Evolutionary conservation across 495 filamentous ascomycete genomes (phyloP).

Genomic region (Penicillium maclennaniae): DNA sequence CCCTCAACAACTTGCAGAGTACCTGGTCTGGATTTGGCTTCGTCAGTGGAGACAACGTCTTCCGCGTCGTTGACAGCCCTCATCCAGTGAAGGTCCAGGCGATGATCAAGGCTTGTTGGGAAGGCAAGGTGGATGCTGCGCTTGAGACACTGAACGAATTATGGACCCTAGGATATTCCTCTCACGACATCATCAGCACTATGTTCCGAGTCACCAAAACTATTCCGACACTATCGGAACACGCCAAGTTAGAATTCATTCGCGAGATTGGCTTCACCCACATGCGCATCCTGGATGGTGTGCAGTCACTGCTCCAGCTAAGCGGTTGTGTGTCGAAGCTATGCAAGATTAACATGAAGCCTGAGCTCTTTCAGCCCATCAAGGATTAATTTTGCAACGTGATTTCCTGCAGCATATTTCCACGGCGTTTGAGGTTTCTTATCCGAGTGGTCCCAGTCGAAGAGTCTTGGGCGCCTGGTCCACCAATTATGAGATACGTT

Average conservation of each 20-base stretch:
- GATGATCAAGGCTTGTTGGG: constrained; percentile 95
- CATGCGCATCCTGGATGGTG: constrained; percentile 96
- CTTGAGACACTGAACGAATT: constrained; percentile 85
- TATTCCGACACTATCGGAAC: constrained; percentile 81
- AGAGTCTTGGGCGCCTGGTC: constrained; percentile 5
- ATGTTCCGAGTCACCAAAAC: constrained; percentile 99
- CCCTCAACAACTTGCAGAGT: constrained; percentile 97
- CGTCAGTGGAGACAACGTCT: constrained; percentile 95
- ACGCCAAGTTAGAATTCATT: constrained; percentile 92
- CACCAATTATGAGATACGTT: constrained; percentile 18
- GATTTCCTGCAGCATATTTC: constrained; percentile 22
- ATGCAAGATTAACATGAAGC: constrained; percentile 93
- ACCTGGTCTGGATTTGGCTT: constrained; percentile 96
- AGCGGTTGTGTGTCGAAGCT: constrained; percentile 87
- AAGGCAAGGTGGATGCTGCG: constrained; percentile 82
- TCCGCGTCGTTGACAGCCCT: constrained; percentile 93
- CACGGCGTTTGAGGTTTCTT: constrained; percentile 21
- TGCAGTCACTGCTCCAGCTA: constrained; percentile 90
- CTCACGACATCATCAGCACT: constrained; percentile 95
- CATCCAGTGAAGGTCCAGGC: constrained; percentile 98
- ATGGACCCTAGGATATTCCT: constrained; percentile 88
- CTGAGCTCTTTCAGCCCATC: constrained; percentile 68
- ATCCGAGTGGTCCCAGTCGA: constrained; percentile 13
- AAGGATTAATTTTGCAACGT: constrained; percentile 24
- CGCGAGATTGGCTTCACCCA: constrained; percentile 98